Percentiles rank a stretch among this genome's conserved stretches.
Evolutionary conservation across 306 rosid species (phyloP).

Genomic region (Cicer chorassanicum): DNA sequence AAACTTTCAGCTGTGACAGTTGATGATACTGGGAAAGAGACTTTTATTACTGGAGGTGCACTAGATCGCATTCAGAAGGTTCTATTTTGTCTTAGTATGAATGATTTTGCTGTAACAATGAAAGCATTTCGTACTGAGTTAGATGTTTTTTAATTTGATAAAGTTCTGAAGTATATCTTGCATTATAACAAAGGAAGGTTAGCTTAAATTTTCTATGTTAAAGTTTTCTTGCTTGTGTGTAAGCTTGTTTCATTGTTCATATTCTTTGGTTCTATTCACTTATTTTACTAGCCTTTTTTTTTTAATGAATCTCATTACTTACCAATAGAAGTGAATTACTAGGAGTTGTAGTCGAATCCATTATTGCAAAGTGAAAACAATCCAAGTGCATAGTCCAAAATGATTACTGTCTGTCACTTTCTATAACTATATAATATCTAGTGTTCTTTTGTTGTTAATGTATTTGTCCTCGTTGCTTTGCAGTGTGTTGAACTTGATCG

Average conservation of each 20-base stretch:
- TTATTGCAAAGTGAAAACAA: constrained; percentile 35
- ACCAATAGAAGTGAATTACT: constrained; percentile 32
- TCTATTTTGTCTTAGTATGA: constrained; percentile 27
- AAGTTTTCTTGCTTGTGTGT: constrained; percentile 12
- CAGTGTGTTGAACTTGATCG: constrained; percentile 89
- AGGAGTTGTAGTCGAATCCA: constrained; percentile 20
- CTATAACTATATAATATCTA: background rate
- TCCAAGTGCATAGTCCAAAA: background rate
- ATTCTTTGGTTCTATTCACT: background rate
- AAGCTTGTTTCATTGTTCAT: constrained; percentile 35
- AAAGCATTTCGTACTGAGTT: constrained; percentile 15
- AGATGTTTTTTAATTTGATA: constrained; percentile 38
- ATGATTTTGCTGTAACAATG: constrained; percentile 37
- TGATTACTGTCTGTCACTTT: constrained; percentile 29
- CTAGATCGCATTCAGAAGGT: constrained; percentile 89
- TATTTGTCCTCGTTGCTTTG: constrained; percentile 44
- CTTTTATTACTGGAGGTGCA: constrained; percentile 85
- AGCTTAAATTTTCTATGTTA: constrained; percentile 34
- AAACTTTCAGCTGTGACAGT: constrained; percentile 89
- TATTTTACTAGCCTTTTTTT: constrained; percentile 12
- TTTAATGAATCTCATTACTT: constrained; percentile 33
- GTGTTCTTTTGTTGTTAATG: constrained; percentile 43
- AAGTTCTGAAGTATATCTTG: constrained; percentile 19
- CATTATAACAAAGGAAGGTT: constrained; percentile 1
- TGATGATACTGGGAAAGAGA: constrained; percentile 85